Conservation (phyloP, 352 stramenopile species). For the Globisporangium spiculum region DNA sequence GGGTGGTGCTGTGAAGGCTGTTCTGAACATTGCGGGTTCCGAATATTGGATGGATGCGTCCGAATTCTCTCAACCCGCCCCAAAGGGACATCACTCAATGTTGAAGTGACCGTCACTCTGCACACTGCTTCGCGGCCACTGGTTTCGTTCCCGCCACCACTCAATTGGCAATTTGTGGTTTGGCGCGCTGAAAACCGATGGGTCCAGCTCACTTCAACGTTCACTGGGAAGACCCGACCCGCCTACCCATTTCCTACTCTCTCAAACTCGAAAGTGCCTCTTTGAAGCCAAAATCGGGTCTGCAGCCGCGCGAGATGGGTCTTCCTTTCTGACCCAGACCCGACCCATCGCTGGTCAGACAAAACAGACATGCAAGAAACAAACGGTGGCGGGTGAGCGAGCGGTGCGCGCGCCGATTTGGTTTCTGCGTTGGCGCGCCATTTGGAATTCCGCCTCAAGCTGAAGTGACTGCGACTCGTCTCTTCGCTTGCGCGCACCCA, state of each 20-base stretch:
- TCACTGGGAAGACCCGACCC: background rate
- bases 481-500: background rate
- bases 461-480: constrained; percentile 6
- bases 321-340: background rate
- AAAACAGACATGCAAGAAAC: background rate
- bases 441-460: constrained; percentile 14
- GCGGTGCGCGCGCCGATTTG: background rate
- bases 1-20: too few relatives aligned
- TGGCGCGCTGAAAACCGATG: constrained; percentile 2
- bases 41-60: background rate
- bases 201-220: background rate
- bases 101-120: constrained; percentile 18
- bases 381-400: constrained; percentile 3
- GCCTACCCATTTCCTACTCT: background rate
- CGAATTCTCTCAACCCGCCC: too few relatives aligned
- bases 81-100: background rate
- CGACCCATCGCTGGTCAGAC: background rate
- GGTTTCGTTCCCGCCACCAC: constrained; percentile 2
- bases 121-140: background rate
- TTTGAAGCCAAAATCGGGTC: background rate
- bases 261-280: background rate
- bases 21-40: background rate
- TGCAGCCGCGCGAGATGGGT: background rate
- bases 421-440: constrained; percentile 4
- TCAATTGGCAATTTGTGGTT: background rate